phyloP scores from a whole-genome alignment of 495 filamentous ascomycete genomes.

The Talaromyces proteolyticus region DNA sequence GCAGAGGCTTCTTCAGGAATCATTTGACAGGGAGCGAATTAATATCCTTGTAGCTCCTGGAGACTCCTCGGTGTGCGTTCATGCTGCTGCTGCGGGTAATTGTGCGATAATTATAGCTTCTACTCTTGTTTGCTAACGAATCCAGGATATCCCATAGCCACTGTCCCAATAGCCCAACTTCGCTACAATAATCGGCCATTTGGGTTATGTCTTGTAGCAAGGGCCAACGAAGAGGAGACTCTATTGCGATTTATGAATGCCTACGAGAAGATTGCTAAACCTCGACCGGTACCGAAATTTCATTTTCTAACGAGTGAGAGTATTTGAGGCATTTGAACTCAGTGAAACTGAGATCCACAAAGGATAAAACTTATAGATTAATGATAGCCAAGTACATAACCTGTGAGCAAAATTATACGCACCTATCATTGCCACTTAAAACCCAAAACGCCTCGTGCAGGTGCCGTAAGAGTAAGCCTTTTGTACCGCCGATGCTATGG shows the following conservation, averaged over 20 bases:
- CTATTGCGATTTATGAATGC: slow-evolving; percentile 21
- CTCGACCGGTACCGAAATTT: slow-evolving; percentile 13
- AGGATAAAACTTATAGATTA: too few species aligned
- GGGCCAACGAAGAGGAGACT: slow-evolving; percentile 13
- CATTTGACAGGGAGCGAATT: slow-evolving; percentile 15
- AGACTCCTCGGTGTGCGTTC: slow-evolving; percentile 21
- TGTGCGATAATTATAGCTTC: neutral
- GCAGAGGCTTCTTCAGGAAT: slow-evolving; percentile 8
- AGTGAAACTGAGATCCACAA: too few species aligned
- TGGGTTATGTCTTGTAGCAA: slow-evolving; percentile 21
- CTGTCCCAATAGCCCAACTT: slow-evolving; percentile 22
- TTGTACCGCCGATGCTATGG: too few species aligned
- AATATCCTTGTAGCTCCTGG: slow-evolving; percentile 22
- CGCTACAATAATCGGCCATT: slow-evolving; percentile 27
- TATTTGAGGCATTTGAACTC: too few species aligned
- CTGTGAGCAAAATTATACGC: too few species aligned
- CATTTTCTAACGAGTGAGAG: too few species aligned
- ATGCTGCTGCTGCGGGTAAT: slow-evolving; percentile 21
- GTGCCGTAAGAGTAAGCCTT: too few species aligned
- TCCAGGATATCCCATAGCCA: slow-evolving; percentile 26
- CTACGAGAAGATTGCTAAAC: slow-evolving; percentile 15
- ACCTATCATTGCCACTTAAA: too few species aligned
- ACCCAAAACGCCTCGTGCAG: too few species aligned
- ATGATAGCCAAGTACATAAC: too few species aligned
- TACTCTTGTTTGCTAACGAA: slow-evolving; percentile 2